Evolutionary conservation across 169 alveolate species (phyloP).

Genomic region (Cryptosporidium felis): DNA sequence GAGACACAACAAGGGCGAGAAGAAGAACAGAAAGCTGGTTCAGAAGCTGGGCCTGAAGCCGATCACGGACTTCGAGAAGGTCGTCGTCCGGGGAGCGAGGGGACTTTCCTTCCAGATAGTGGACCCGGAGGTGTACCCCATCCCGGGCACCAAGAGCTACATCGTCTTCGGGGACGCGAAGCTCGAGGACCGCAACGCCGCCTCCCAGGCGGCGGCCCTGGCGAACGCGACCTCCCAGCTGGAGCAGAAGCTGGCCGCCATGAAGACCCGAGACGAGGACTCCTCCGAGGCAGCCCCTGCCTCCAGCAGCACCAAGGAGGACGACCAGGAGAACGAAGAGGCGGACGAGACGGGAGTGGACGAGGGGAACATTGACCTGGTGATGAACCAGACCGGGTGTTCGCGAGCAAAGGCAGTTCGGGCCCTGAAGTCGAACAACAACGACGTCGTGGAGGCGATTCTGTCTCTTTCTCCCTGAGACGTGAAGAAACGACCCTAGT

Average conservation of each 20-base stretch:
- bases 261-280: conserved; percentile 25
- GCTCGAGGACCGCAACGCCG: conserved; percentile 47
- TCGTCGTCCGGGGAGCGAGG: conserved; percentile 62
- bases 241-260: conserved; percentile 67
- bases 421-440: conserved; percentile 84
- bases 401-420: conserved; percentile 84
- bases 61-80: conserved; percentile 45
- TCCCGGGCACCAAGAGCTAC: conserved; percentile 54
- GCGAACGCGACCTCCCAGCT: conserved; percentile 65
- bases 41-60: conserved; percentile 67
- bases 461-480: conserved; percentile 73
- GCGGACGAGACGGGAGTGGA: conserved; percentile 86
- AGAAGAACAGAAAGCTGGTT: conserved; percentile 45
- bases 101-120: conserved; percentile 61
- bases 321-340: conserved; percentile 76
- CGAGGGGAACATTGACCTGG: conserved; percentile 83
- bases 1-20: conserved; percentile 50
- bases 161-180: conserved; percentile 64
- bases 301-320: conserved; percentile 26
- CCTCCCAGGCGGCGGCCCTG: conserved; percentile 69
- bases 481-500: too few species aligned
- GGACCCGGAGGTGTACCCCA: conserved; percentile 49
- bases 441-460: conserved; percentile 89
- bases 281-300: neutral
- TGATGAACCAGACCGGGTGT: conserved; percentile 86